These are phyloP conservation scores for Madurella fahalii DNA, from an alignment of 2,329 filamentous ascomycete species.

Conservation along the genomic window DNA sequence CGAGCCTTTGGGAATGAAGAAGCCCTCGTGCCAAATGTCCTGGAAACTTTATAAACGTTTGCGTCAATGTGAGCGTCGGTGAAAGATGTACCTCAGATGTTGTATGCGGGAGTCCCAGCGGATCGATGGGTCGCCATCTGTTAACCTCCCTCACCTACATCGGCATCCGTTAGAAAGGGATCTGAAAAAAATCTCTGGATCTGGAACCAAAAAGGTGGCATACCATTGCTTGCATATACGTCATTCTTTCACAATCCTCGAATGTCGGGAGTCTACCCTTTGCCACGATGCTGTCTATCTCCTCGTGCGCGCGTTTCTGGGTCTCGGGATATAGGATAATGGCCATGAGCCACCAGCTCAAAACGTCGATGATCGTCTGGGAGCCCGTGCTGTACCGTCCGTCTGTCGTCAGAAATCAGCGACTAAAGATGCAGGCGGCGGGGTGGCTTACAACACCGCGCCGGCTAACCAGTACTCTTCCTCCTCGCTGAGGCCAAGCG, in stretches of 20 bases:
- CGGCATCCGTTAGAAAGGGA: too few relatives aligned
- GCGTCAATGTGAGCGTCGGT: not conserved
- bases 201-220: too few relatives aligned
- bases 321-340: not conserved
- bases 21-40: not conserved
- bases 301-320: not conserved
- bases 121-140: too few relatives aligned
- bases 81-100: not conserved
- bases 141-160: not conserved
- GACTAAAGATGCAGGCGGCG: too few relatives aligned
- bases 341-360: not conserved
- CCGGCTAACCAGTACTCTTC: slow-evolving; percentile 3
- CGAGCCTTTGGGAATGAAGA: not conserved
- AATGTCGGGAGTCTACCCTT: not conserved
- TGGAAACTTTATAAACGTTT: not conserved
- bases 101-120: not conserved
- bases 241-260: not conserved
- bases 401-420: too few relatives aligned
- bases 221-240: not conserved
- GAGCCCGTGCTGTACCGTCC: not conserved
- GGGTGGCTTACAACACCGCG: not conserved
- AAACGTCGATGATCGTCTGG: not conserved
- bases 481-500: not conserved
- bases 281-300: not conserved
- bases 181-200: too few relatives aligned